A percentile compares a stretch with the other conserved stretches of the same genome.
These are phyloP conservation scores for Gamsiella multidivaricata DNA, from an alignment of 192 early-diverging fungal species.

Conservation along the genomic window DNA sequence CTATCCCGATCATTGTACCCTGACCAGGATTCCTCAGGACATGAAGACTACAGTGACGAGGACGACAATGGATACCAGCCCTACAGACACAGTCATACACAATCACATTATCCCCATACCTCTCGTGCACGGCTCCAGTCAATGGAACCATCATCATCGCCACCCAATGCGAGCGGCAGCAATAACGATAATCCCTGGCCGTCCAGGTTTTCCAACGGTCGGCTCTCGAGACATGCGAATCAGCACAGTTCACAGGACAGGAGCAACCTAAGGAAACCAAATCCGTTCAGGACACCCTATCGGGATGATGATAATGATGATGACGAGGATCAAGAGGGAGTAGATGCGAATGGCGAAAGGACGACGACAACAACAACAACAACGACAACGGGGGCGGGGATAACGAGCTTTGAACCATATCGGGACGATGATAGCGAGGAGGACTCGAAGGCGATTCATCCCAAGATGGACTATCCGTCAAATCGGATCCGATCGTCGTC, in stretches of 20 bases:
- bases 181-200: conserved; percentile 32
- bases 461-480: conserved; percentile 14
- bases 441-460: conserved; percentile 7
- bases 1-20: conserved; percentile 33
- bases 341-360: too few relatives aligned
- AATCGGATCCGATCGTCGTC: not conserved
- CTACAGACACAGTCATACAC: not conserved
- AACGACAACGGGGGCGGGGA: not conserved
- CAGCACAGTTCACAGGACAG: not conserved
- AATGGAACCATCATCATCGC: not conserved
- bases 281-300: conserved; percentile 25
- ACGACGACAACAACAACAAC: not conserved
- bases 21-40: conserved; percentile 36
- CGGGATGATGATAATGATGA: conserved; percentile 10
- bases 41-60: conserved; percentile 42
- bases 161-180: not conserved
- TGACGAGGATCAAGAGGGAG: too few relatives aligned
- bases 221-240: conserved; percentile 10
- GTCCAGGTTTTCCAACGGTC: conserved; percentile 30
- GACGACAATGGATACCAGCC: conserved; percentile 4
- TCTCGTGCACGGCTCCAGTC: not conserved
- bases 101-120: not conserved
- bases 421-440: conserved; percentile 20
- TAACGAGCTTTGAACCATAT: conserved; percentile 16
- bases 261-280: conserved; percentile 13